Evolutionary conservation across 2,329 filamentous ascomycete genomes (phyloP).

Genomic region (Diaporthe vexans): DNA sequence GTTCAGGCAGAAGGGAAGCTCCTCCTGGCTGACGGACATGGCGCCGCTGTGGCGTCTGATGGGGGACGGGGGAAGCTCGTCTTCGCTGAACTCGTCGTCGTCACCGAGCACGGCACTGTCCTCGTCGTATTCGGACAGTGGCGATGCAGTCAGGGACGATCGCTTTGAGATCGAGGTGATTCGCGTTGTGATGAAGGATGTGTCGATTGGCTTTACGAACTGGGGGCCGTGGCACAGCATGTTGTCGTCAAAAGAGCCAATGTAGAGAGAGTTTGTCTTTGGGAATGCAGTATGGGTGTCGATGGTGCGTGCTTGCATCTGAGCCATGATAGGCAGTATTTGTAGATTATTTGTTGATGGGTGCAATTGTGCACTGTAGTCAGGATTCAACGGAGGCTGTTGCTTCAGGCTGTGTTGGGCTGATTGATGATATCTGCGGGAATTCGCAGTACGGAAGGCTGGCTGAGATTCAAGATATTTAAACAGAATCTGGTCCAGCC

Average conservation of each 20-base stretch:
- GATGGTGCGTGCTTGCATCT: constrained; percentile 14
- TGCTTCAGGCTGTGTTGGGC: constrained; percentile 14
- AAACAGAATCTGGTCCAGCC: constrained; percentile 19
- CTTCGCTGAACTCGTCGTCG: constrained; percentile 41
- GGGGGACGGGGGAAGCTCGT: constrained; percentile 41
- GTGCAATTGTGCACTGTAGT: neutral
- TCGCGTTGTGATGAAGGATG: constrained; percentile 35
- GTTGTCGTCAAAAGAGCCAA: constrained; percentile 41
- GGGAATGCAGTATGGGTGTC: constrained; percentile 27
- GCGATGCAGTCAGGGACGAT: constrained; percentile 37
- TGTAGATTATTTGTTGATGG: neutral
- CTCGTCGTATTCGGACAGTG: constrained; percentile 35
- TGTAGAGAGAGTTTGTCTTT: constrained; percentile 37
- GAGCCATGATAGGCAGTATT: constrained; percentile 15
- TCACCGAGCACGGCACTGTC: constrained; percentile 40
- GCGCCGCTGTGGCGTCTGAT: constrained; percentile 40
- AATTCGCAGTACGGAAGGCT: neutral
- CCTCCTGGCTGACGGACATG: constrained; percentile 43
- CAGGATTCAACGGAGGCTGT: neutral
- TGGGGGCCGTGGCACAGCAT: constrained; percentile 38
- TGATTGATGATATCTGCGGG: constrained; percentile 3
- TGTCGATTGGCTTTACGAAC: constrained; percentile 40
- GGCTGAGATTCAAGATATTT: constrained; percentile 26
- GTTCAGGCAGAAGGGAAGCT: constrained; percentile 40
- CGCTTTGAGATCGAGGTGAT: constrained; percentile 35